Evolutionary conservation across 1,139 yeast species (phyloP).

Genomic region (Pichia sp.): DNA sequence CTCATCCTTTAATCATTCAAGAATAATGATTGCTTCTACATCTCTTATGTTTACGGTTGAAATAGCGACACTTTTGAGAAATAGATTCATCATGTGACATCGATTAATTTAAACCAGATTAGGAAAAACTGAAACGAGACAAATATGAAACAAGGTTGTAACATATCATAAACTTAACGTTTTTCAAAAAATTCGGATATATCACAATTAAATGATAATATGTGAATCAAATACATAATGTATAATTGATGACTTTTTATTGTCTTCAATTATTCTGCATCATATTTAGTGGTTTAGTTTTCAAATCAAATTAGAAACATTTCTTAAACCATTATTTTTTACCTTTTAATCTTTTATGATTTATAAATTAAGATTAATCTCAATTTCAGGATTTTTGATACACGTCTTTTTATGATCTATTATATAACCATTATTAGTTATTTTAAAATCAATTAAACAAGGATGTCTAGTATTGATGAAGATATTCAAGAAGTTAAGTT

Average conservation of each 20-base stretch:
- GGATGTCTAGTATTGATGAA: constrained; percentile 3
- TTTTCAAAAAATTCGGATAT: not conserved
- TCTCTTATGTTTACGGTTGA: not conserved
- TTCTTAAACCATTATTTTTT: not conserved
- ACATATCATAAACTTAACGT: not conserved
- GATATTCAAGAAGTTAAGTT: constrained; percentile 4
- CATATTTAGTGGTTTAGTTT: not conserved
- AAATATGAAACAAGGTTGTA: constrained; percentile 1
- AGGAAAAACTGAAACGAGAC: not conserved
- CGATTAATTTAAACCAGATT: not conserved
- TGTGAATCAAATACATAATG: not conserved
- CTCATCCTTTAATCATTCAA: too few species aligned
- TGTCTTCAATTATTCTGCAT: not conserved
- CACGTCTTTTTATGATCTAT: constrained; percentile 5
- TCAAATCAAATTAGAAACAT: constrained; percentile 4
- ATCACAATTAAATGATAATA: not conserved
- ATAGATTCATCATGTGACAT: too few species aligned
- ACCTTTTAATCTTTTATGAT: not conserved
- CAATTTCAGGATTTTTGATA: not conserved
- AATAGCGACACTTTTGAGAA: not conserved
- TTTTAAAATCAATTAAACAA: not conserved
- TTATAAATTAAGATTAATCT: not conserved
- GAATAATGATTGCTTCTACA: too few species aligned
- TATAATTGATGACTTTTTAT: not conserved
- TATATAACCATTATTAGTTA: too few species aligned